Percentiles rank a stretch among this genome's conserved stretches.
Evolutionary conservation across 1,139 yeast species (phyloP).

Genomic region (Waltiozyma sp.): DNA sequence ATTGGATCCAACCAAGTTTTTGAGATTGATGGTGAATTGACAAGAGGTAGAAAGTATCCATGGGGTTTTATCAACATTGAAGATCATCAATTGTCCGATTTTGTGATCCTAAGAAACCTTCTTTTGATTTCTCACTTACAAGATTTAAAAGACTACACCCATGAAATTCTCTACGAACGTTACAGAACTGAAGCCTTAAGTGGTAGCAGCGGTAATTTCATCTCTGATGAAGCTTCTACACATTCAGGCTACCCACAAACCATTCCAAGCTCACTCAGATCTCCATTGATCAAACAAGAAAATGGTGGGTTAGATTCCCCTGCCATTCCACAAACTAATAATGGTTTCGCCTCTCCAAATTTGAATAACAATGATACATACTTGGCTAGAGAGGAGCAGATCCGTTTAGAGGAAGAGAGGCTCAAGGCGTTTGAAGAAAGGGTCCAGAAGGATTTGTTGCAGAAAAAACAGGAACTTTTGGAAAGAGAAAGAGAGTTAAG

Average conservation of each 20-base stretch:
- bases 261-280: constrained; percentile 1
- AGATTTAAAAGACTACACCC: constrained; percentile 88
- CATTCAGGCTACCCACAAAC: constrained; percentile 14
- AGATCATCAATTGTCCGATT: constrained; percentile 76
- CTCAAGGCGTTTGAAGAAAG: constrained; percentile 71
- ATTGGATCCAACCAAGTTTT: constrained; percentile 60
- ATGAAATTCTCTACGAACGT: constrained; percentile 81
- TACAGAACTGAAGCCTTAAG: constrained; percentile 87
- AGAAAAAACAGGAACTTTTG: constrained; percentile 72
- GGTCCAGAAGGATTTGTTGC: constrained; percentile 80
- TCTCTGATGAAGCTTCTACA: constrained; percentile 11
- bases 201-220: constrained; percentile 31
- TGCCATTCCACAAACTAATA: neutral
- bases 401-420: constrained; percentile 70
- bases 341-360: constrained; percentile 7
- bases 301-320: constrained; percentile 3
- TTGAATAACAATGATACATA: constrained; percentile 32
- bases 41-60: constrained; percentile 81
- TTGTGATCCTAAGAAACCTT: constrained; percentile 72
- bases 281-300: constrained; percentile 15
- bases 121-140: constrained; percentile 85
- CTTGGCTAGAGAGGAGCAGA: constrained; percentile 67
- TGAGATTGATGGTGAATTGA: constrained; percentile 49
- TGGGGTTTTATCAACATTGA: constrained; percentile 92
- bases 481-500: constrained; percentile 84